A percentile compares a stretch with the other conserved stretches of the same genome.
Evolutionary conservation across 805 yeast genomes (phyloP).

Genomic region (Sugiyamaella qingdaonensis): DNA sequence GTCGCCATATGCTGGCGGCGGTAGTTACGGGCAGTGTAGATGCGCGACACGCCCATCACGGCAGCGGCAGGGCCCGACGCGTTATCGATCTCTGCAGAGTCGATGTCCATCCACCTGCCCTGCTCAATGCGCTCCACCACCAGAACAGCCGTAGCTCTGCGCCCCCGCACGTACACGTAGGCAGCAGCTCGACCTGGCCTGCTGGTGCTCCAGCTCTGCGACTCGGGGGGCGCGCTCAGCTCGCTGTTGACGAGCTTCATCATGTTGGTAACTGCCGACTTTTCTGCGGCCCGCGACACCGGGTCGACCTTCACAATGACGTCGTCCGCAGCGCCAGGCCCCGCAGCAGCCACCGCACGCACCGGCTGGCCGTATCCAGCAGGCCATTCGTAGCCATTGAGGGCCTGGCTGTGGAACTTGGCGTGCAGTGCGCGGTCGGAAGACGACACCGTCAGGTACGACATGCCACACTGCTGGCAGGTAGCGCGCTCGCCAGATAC

Average conservation of each 20-base stretch:
- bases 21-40: conserved; percentile 34
- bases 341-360: neutral
- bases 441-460: conserved; percentile 40
- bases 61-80: conserved; percentile 18
- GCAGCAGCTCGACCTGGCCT: conserved; percentile 34
- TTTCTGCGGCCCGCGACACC: conserved; percentile 21
- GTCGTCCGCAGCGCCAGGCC: neutral
- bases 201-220: conserved; percentile 18
- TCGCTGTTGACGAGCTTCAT: conserved; percentile 47
- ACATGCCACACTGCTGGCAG: conserved; percentile 52
- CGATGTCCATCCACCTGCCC: conserved; percentile 31
- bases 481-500: conserved; percentile 27
- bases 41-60: conserved; percentile 41
- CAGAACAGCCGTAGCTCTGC: conserved; percentile 22
- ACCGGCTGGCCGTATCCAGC: conserved; percentile 16
- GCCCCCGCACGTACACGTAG: conserved; percentile 35
- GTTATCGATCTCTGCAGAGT: conserved; percentile 41
- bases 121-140: conserved; percentile 22
- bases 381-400: conserved; percentile 43
- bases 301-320: conserved; percentile 29
- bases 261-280: conserved; percentile 30
- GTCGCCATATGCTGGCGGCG: conserved; percentile 45
- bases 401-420: conserved; percentile 43
- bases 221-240: conserved; percentile 45
- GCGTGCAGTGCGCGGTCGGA: conserved; percentile 44